These are phyloP conservation scores for Mycena metata DNA, from an alignment of 768 basidiomycete species.

Conservation along the genomic window DNA sequence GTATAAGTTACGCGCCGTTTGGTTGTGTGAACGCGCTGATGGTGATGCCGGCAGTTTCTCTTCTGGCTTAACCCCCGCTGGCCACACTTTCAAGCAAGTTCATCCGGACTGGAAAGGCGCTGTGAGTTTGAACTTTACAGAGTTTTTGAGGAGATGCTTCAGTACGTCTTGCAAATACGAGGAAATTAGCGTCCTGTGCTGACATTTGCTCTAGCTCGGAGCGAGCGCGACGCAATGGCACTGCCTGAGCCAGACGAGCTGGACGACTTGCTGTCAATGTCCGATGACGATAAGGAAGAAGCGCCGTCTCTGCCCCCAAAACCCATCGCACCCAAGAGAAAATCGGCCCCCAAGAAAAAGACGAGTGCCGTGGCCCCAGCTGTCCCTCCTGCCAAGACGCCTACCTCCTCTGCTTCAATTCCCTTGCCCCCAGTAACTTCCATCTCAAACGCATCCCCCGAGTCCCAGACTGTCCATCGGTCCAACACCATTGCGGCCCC, in stretches of 20 bases:
- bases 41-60: not conserved
- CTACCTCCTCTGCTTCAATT: no score
- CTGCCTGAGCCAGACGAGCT: not conserved
- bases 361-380: no score
- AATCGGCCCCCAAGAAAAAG: no score
- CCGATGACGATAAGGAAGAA: not conserved
- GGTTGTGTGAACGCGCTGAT: not conserved
- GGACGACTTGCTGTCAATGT: not conserved
- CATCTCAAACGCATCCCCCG: no score
- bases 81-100: slow-evolving; percentile 7
- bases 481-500: no score
- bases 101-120: slow-evolving; percentile 9
- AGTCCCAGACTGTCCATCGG: no score
- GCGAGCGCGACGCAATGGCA: slow-evolving; percentile 8
- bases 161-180: not conserved
- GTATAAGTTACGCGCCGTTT: not conserved
- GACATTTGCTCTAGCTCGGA: not conserved
- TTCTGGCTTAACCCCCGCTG: not conserved
- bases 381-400: no score
- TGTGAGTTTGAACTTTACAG: not conserved
- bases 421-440: no score
- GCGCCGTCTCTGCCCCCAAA: no score
- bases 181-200: not conserved
- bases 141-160: slow-evolving; percentile 10
- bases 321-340: no score